These are phyloP conservation scores for Wallacemonas collosoma DNA, from an alignment of 208 protist genomes.

Conservation along the genomic window DNA sequence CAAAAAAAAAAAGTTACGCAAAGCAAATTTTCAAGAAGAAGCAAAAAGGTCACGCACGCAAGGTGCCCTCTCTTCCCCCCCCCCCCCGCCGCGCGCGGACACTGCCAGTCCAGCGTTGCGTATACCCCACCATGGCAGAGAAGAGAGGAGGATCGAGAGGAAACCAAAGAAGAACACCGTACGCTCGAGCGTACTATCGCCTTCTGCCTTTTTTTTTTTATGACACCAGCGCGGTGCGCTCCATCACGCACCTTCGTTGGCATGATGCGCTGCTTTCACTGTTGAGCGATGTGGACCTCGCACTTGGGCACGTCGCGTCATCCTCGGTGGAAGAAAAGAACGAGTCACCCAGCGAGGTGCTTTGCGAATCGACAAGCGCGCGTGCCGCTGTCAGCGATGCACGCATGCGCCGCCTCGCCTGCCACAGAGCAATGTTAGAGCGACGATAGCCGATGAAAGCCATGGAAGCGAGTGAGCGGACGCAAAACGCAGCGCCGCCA, in stretches of 20 bases:
- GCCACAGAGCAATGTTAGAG: slow-evolving; percentile 26
- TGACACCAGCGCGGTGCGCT: neutral
- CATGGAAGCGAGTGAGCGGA: slow-evolving; percentile 41
- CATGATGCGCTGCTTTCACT: neutral
- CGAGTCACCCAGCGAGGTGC: slow-evolving; percentile 1
- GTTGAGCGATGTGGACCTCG: neutral
- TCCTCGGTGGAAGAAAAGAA: slow-evolving; percentile 2
- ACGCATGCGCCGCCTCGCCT: slow-evolving; percentile 19
- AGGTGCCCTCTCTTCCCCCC: no score
- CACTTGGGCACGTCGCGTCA: neutral
- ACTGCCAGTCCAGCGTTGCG: no score
- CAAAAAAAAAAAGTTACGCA: no score
- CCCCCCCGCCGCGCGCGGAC: no score
- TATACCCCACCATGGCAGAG: no score
- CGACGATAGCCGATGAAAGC: slow-evolving; percentile 42
- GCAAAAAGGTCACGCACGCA: no score
- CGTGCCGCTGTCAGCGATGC: neutral
- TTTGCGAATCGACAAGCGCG: neutral
- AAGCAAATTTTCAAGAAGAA: no score
- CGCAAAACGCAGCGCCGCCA: slow-evolving; percentile 29
- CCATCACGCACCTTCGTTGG: neutral
- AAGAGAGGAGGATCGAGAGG: no score
- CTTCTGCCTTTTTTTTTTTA: no score
- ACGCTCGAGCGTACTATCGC: no score
- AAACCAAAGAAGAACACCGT: no score